A percentile compares a stretch with the other conserved stretches of the same genome.
Conservation (phyloP, 345 rosid species). For the Dimocarpus longan region DNA sequence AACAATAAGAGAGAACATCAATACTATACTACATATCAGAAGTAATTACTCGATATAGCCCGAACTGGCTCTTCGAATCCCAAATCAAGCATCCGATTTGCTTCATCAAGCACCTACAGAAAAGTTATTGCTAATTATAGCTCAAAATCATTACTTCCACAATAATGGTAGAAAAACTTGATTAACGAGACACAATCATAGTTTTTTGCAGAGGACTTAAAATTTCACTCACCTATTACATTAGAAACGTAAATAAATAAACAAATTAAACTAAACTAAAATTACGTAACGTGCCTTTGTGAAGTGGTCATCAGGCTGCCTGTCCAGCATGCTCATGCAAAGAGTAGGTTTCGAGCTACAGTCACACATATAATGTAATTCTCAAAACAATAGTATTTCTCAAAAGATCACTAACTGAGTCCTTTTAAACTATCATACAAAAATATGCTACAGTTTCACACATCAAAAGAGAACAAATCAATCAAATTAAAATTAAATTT, state of each 20-base stretch:
- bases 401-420: no score
- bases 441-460: no score
- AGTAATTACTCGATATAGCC: conserved; percentile 70
- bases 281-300: no score
- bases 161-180: background rate
- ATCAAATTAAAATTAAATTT: no score
- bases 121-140: background rate
- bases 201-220: background rate
- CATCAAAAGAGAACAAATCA: no score
- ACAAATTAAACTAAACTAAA: no score
- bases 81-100: conserved; percentile 99
- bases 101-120: conserved; percentile 93
- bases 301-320: no score
- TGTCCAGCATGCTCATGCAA: no score
- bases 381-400: no score
- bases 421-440: no score
- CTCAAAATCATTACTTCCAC: background rate
- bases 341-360: no score
- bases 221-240: background rate
- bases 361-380: no score
- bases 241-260: background rate
- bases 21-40: conserved; percentile 48
- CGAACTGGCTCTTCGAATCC: conserved; percentile 94
- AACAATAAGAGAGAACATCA: background rate
- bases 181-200: background rate